phyloP scores from a whole-genome alignment of 495 filamentous ascomycete genomes.

The Lentithecium fluviatile region DNA sequence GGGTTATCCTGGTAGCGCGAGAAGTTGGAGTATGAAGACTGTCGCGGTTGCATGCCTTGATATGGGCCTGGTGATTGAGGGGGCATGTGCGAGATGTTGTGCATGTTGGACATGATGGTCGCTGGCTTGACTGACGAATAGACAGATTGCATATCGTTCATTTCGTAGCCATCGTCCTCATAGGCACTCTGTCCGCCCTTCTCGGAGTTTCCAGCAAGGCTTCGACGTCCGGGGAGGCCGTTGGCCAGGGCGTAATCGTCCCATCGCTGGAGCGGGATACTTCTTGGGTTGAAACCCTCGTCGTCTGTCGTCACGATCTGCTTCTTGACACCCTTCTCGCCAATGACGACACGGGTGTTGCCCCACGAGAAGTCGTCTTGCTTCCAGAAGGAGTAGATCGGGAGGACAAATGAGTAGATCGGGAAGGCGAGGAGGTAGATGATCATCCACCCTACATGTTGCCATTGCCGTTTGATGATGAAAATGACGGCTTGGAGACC shows the following conservation, averaged over 20 bases:
- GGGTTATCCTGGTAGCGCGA: constrained; percentile 39
- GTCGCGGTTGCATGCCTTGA: constrained; percentile 40
- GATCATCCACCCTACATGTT: constrained; percentile 98
- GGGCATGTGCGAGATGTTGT: constrained; percentile 44
- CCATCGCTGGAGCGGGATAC: constrained; percentile 93
- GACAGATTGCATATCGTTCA: constrained; percentile 96
- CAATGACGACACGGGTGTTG: constrained; percentile 95
- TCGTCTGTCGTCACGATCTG: constrained; percentile 82
- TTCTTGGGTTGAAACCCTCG: constrained; percentile 83
- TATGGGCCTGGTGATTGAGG: constrained; percentile 35
- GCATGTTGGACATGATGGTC: constrained; percentile 85
- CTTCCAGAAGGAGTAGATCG: constrained; percentile 98
- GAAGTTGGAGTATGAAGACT: constrained; percentile 50
- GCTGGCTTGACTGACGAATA: constrained; percentile 94
- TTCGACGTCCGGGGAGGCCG: constrained; percentile 87
- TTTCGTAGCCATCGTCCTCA: constrained; percentile 71
- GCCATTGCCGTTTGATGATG: constrained; percentile 93
- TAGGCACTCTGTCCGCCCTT: constrained; percentile 61
- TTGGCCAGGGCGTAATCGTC: constrained; percentile 94
- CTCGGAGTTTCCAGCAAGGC: constrained; percentile 57
- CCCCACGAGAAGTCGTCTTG: constrained; percentile 98
- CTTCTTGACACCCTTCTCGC: constrained; percentile 88
- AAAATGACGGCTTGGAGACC: constrained; percentile 95
- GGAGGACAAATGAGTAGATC: constrained; percentile 87
- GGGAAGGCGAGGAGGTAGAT: constrained; percentile 95